These are phyloP conservation scores for Mycena haematopus DNA, from an alignment of 768 basidiomycete species.

Conservation along the genomic window DNA sequence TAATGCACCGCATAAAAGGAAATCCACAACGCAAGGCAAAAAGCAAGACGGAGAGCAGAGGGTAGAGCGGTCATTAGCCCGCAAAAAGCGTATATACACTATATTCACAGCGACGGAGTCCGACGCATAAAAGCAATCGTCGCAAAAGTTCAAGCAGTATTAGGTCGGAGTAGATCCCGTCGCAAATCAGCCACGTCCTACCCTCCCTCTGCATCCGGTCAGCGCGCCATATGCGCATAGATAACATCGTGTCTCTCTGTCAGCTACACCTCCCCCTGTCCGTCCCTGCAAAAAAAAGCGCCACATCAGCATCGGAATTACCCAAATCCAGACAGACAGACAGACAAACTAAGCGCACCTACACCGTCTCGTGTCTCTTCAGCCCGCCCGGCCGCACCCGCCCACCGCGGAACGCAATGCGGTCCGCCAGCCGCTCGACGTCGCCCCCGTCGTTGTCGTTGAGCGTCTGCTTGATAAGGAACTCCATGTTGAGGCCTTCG, in stretches of 20 bases:
- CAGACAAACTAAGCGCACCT: not conserved
- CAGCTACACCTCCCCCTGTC: not conserved
- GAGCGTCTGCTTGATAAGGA: slow-evolving; percentile 65
- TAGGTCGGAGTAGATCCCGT: not conserved
- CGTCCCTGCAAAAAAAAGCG: not conserved
- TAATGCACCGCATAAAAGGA: not conserved
- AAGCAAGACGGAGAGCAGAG: no score
- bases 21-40: no score
- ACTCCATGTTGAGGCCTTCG: slow-evolving; percentile 65
- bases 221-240: no score
- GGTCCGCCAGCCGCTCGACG: slow-evolving; percentile 68
- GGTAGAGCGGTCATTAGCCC: no score
- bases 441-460: slow-evolving; percentile 56
- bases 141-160: not conserved
- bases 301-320: no score
- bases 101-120: not conserved
- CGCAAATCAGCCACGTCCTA: not conserved
- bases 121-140: not conserved
- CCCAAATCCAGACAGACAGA: not conserved
- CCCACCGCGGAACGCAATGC: slow-evolving; percentile 52
- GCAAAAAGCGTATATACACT: slow-evolving; percentile 7
- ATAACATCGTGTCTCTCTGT: no score
- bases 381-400: slow-evolving; percentile 16
- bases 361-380: slow-evolving; percentile 27
- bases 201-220: not conserved